Evolutionary conservation across 192 early-diverging fungal genomes (phyloP).

Genomic region (Helicostylum pulchrum): DNA sequence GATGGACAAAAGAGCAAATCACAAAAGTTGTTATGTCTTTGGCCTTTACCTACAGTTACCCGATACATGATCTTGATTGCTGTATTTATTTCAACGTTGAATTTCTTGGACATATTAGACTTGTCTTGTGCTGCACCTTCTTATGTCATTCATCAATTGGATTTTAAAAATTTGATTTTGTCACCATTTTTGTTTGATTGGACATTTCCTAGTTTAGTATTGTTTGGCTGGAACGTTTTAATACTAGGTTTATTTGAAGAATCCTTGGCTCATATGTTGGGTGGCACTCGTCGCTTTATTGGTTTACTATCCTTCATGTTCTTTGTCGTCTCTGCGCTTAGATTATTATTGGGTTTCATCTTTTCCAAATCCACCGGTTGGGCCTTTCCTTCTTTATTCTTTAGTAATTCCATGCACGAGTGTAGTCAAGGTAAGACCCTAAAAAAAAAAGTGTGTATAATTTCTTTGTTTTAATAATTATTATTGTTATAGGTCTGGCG

Average conservation of each 20-base stretch:
- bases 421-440: constrained; percentile 53
- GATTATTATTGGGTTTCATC: constrained; percentile 41
- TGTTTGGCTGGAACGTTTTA: constrained; percentile 45
- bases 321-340: constrained; percentile 25
- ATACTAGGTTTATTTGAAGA: constrained; percentile 54
- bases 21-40: constrained; percentile 33
- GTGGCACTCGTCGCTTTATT: constrained; percentile 41
- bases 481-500: constrained; percentile 37
- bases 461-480: constrained; percentile 1
- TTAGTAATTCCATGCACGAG: constrained; percentile 51
- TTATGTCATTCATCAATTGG: constrained; percentile 24
- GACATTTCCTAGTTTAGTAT: constrained; percentile 18
- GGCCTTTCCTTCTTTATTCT: constrained; percentile 47
- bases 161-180: constrained; percentile 37
- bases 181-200: constrained; percentile 39
- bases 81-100: constrained; percentile 23
- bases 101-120: constrained; percentile 9
- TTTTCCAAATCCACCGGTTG: constrained; percentile 54
- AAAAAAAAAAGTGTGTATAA: too few species aligned
- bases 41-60: constrained; percentile 38
- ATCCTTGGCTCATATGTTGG: constrained; percentile 40
- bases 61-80: constrained; percentile 32
- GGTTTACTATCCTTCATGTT: constrained; percentile 26
- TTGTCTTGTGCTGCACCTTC: constrained; percentile 29
- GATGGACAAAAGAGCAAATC: constrained; percentile 28